Percentiles rank a stretch among this genome's conserved stretches.
Conservation (phyloP, 192 early-diverging fungal species). For the Diversispora eburnea region DNA sequence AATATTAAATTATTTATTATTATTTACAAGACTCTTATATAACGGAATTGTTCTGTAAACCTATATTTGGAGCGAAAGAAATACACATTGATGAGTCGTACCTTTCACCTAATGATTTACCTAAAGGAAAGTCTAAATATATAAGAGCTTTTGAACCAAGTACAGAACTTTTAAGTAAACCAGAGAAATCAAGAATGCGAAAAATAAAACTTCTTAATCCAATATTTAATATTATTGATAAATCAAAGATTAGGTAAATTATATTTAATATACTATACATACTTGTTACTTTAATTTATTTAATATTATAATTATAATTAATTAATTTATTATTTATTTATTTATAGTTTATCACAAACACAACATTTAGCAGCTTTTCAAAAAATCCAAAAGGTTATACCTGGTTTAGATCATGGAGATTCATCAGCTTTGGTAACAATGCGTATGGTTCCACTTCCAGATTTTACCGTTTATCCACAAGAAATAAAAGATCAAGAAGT, state of each 20-base stretch:
- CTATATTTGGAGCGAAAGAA: slow-evolving; percentile 9
- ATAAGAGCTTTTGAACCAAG: not conserved
- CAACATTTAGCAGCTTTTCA: not conserved
- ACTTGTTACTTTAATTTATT: not conserved
- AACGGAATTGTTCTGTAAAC: slow-evolving; percentile 7
- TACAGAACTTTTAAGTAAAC: not conserved
- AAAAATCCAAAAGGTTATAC: not conserved
- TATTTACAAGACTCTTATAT: not conserved
- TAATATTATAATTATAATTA: not conserved
- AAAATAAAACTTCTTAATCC: not conserved
- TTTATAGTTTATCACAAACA: not conserved
- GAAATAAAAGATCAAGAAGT: not conserved
- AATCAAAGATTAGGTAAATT: slow-evolving; percentile 14
- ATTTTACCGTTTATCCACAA: slow-evolving; percentile 11
- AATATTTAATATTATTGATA: not conserved
- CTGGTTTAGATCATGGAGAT: not conserved
- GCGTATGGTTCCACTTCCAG: not conserved
- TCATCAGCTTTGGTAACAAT: not conserved
- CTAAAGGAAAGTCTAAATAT: not conserved
- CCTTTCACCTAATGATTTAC: not conserved
- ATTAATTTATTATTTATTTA: too few relatives aligned
- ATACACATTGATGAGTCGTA: not conserved
- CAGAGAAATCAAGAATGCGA: not conserved
- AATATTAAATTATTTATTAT: not conserved
- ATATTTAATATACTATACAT: not conserved